Base-by-base conservation (phyloP, 495 filamentous ascomycete species). In the Aspergillus avenaceus region DNA sequence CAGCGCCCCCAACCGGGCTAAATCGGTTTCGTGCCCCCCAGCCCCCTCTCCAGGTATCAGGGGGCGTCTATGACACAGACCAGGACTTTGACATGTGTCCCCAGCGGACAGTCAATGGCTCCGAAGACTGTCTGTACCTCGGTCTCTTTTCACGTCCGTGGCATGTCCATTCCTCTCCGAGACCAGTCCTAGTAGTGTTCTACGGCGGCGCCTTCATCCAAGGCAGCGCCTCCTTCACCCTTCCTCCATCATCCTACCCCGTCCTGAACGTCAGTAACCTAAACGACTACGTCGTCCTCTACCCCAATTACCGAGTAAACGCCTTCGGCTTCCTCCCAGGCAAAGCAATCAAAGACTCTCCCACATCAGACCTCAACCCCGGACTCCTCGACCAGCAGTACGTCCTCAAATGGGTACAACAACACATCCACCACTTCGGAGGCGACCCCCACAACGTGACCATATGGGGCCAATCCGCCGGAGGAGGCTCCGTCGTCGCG, bases 141-240 rank as follows among this genome's bases (percentile, higher is more conserved):
- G 76, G 74, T 8, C 61, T 84, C 0, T 84, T 82, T 60, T 75
- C 79, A 3, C 73, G 79, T 1, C 80, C 80, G 6, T 84, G 80
- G 80, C 41, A 49, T 41, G 49, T 54, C 7, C 34, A 45, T 2
- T 50, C 66, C 41, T 47, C 63, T 14, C 72, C 64, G 25, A 66
- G 79, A 13, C 83, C 82, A 0, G 82, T 85, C 0, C 62, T 84
- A 2, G 74, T 83, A 3, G 74, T 73, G 21, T 84, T 83, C 52
- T 83, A 82, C 54, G 82, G 82, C 16, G 83, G 83, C 1, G 82
- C 66, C 0, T 85, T 82, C 60, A 81, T 86, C 37, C 67, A 82
- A 62, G 81, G 81, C 18, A 63, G 66, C 24, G 80, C 75, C 0
- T 73, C 66, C 0, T 76, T 84, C 56, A 63, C 54, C 4, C 64